Evolutionary conservation across 345 rosid genomes (phyloP).

Genomic region (Eucalyptus polybractea): DNA sequence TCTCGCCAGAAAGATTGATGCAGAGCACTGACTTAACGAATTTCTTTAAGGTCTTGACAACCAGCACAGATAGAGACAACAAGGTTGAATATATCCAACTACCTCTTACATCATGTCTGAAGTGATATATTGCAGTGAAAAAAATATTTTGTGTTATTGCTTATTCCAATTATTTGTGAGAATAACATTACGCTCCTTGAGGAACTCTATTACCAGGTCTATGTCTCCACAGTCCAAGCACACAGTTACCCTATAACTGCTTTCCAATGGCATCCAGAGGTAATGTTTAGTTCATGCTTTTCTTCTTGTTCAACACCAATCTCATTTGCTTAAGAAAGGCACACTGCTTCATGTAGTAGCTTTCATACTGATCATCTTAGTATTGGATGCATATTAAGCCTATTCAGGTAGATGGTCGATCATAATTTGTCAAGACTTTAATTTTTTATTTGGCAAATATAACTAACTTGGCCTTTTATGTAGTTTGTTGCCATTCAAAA

Average conservation of each 20-base stretch:
- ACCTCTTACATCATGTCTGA: not conserved
- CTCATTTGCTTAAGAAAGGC: not conserved
- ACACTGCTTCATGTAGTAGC: no score
- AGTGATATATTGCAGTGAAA: not conserved
- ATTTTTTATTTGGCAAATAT: no score
- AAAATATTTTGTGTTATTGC: not conserved
- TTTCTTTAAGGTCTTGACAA: conserved; percentile 76
- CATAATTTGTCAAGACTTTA: no score
- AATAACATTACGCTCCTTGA: not conserved
- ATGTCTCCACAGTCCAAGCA: conserved; percentile 86
- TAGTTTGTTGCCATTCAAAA: no score
- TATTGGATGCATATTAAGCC: no score
- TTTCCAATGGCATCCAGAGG: conserved; percentile 99
- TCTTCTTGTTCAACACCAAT: not conserved
- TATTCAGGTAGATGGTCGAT: no score
- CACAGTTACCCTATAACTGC: conserved; percentile 66
- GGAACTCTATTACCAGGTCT: conserved; percentile 24
- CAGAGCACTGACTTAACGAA: conserved; percentile 29
- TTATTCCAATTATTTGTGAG: not conserved
- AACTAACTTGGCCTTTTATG: no score
- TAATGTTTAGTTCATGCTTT: conserved; percentile 5
- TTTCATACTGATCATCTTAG: no score
- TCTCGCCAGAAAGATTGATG: conserved; percentile 46
- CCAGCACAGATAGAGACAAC: conserved; percentile 45
- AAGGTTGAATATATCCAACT: conserved; percentile 22